Evolutionary conservation across 169 alveolate genomes (phyloP), one percentile per base, ranked within the genome.

Genomic region (Neospora caninum): DNA sequence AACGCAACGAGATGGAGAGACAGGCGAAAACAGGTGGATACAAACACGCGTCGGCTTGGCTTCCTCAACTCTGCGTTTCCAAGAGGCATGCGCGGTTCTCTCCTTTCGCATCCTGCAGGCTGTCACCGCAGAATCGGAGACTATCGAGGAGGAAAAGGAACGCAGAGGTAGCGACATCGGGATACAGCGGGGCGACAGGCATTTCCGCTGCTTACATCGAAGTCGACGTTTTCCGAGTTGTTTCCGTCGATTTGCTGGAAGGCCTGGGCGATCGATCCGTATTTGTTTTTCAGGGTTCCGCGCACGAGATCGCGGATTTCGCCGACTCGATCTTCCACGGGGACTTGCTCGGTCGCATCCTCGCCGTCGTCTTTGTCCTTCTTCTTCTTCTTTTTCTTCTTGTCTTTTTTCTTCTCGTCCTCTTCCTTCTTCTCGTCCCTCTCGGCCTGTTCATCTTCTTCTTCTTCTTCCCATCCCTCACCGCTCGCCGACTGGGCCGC

Each of bases 181-280:
- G 73, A 22, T 29, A 64, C 7, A 22, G 7, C 0, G n/a, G 7
- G 31, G 73, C 73, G 73, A 22, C 4, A 64, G 31, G 73, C 58
- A 13, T 7, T 36, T 78, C 49, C 86, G n/a, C 58, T n/a, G 42
- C n/a, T 92, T 92, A 92, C 95, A 42, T 92, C 95, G 34, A 91
- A 91, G 42, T 92, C 95, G 31, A 92, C 95, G 58, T 43, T 92
- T 82, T 86, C 92, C 43, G 92, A 83, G 38, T 92, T 83, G 92
- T 92, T 92, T 41, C 88, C 88, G 58, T 92, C 95, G 92, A 92
- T 92, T 49, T 83, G 92, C 42, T 73, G 88, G 88, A 92, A 92
- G 25, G 95, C 95, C 34, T 92, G 95, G 67, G 95, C 95, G 9
- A 92, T 83, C 29, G 95, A 92, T 45, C 95, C 95, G 54, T 84